These are phyloP conservation scores for Chlamydomonas sphaeroides DNA, from an alignment of 139 green algal genomes.

Conservation along the genomic window DNA sequence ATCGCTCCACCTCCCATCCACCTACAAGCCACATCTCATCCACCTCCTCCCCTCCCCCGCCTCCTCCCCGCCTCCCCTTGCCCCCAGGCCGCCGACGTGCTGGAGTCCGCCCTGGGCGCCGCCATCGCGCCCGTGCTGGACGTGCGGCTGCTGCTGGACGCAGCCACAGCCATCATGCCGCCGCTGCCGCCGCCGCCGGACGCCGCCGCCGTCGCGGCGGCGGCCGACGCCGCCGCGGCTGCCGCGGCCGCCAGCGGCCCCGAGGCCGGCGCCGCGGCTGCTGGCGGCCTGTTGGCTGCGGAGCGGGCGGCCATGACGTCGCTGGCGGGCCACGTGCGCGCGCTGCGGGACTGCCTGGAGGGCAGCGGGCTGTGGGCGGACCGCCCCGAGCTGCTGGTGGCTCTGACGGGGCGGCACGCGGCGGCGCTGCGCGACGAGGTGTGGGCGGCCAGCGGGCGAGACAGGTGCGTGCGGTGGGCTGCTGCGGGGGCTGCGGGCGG, in stretches of 20 bases:
- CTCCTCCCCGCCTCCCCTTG: too few relatives aligned
- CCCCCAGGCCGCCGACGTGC: not conserved
- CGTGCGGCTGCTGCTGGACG: conserved; percentile 13
- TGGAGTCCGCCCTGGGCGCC: conserved; percentile 7
- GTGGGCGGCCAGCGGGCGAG: conserved; percentile 14
- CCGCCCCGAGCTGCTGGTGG: not conserved
- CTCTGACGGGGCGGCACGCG: conserved; percentile 2
- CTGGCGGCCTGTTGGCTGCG: too few relatives aligned
- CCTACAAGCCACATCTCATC: too few relatives aligned
- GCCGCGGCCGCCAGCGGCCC: not conserved
- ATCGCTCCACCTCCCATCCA: too few relatives aligned
- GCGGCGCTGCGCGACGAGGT: conserved; percentile 12
- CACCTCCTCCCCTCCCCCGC: too few relatives aligned
- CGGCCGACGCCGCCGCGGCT: conserved; percentile 3
- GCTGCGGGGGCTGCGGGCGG: too few relatives aligned
- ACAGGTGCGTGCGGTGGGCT: too few relatives aligned
- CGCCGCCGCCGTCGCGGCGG: not conserved
- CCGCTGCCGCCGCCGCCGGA: conserved; percentile 13
- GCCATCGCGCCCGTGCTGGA: conserved; percentile 17
- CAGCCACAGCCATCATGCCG: conserved; percentile 20
- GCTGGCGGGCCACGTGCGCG: not conserved
- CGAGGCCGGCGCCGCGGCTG: too few relatives aligned
- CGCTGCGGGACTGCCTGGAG: conserved; percentile 4
- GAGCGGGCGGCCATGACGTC: conserved; percentile 17
- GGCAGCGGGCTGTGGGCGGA: conserved; percentile 24